phyloP scores from a whole-genome alignment of 352 stramenopile genomes.

The Phytophthora citricola region DNA sequence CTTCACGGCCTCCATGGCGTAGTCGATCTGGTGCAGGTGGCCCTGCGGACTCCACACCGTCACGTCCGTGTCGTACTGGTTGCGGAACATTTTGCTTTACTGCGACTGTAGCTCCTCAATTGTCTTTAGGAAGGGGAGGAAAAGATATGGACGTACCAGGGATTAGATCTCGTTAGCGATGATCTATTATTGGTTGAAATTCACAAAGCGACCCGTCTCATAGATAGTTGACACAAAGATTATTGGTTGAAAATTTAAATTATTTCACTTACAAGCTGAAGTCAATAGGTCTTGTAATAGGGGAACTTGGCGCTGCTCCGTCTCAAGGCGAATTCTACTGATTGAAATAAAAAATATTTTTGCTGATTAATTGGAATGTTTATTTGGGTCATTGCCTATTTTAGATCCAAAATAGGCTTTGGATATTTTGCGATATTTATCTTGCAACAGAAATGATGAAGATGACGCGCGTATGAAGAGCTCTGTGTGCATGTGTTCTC shows the following conservation, averaged over 20 bases:
- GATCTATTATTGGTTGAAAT: too few species aligned
- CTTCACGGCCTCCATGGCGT: slow-evolving; percentile 96
- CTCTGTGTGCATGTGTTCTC: background rate
- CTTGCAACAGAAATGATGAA: background rate
- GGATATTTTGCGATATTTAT: background rate
- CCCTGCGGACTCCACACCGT: slow-evolving; percentile 99
- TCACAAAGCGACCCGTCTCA: too few species aligned
- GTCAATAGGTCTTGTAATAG: too few species aligned
- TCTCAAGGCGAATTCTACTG: too few species aligned
- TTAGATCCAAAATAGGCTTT: background rate
- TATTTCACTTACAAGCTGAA: too few species aligned
- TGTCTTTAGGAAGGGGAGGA: background rate
- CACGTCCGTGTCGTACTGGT: slow-evolving; percentile 99
- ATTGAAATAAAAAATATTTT: too few species aligned
- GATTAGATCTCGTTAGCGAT: background rate
- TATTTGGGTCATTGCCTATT: too few species aligned
- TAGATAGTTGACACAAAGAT: too few species aligned
- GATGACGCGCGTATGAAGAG: slow-evolving; percentile 11
- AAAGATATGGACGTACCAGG: too few species aligned
- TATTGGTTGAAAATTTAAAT: too few species aligned
- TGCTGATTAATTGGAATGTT: too few species aligned
- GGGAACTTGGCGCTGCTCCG: too few species aligned
- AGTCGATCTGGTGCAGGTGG: slow-evolving; percentile 98
- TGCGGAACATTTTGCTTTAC: slow-evolving; percentile 94
- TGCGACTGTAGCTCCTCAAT: slow-evolving; percentile 1